Evolutionary conservation across 495 filamentous ascomycete species (phyloP).

Genomic region (Cairneyella variabilis): DNA sequence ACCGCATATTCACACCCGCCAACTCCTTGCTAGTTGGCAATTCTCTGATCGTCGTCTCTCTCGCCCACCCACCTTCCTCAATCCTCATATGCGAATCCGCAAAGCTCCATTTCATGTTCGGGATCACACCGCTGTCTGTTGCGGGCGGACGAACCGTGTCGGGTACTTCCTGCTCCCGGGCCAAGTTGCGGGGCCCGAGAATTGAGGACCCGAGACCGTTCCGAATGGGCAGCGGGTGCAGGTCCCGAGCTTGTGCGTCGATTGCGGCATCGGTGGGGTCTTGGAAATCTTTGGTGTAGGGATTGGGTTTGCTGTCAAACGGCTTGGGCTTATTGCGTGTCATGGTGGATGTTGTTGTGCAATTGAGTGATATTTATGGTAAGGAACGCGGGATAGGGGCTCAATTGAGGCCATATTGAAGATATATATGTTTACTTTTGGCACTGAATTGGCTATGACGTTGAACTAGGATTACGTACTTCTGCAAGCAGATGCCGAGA

Average conservation of each 20-base stretch:
- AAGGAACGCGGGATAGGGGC: too few relatives aligned
- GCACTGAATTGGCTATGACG: too few relatives aligned
- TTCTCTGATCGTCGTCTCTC: constrained; percentile 61
- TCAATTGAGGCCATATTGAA: too few relatives aligned
- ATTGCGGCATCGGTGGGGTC: constrained; percentile 45
- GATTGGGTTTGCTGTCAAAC: too few relatives aligned
- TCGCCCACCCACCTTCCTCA: constrained; percentile 67
- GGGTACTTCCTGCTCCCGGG: constrained; percentile 58
- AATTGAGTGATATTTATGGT: too few relatives aligned
- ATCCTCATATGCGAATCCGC: constrained; percentile 64
- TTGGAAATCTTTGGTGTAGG: constrained; percentile 40
- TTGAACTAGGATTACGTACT: too few relatives aligned
- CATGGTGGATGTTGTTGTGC: too few relatives aligned
- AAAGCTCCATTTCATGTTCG: constrained; percentile 66
- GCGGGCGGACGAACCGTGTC: constrained; percentile 61
- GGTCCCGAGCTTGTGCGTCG: constrained; percentile 51
- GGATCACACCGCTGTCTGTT: constrained; percentile 59
- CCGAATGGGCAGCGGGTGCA: constrained; percentile 61
- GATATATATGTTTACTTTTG: too few relatives aligned
- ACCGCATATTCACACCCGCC: constrained; percentile 65
- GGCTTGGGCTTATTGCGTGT: too few relatives aligned
- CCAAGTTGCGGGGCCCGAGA: constrained; percentile 61
- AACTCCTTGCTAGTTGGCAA: constrained; percentile 55
- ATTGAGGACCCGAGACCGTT: constrained; percentile 61
- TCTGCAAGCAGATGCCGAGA: too few relatives aligned